Evolutionary conservation across 306 rosid genomes (phyloP).

Genomic region (Cicer chorassanicum): DNA sequence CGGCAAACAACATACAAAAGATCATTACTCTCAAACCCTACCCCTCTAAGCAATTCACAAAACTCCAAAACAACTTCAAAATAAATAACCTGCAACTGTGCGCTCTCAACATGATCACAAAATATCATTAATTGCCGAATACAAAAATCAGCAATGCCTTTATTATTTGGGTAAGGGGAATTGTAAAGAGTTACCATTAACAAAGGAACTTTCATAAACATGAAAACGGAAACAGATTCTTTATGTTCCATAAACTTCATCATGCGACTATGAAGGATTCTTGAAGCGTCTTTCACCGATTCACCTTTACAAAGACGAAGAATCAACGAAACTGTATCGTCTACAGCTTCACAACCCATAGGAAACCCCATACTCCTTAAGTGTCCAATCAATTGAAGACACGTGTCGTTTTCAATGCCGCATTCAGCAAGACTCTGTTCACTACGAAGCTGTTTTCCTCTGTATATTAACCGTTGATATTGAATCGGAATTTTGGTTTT

Average conservation of each 20-base stretch:
- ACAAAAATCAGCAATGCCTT: slow-evolving; percentile 50
- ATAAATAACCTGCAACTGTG: slow-evolving; percentile 45
- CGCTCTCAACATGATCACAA: slow-evolving; percentile 31
- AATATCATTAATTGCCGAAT: slow-evolving; percentile 57
- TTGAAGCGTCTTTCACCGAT: neutral
- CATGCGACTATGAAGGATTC: slow-evolving; percentile 41
- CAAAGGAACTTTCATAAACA: slow-evolving; percentile 57
- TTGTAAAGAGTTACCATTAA: slow-evolving; percentile 62
- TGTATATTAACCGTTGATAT: slow-evolving; percentile 65
- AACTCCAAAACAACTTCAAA: slow-evolving; percentile 61
- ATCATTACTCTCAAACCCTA: slow-evolving; percentile 54
- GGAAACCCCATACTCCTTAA: slow-evolving; percentile 64
- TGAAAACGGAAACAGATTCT: slow-evolving; percentile 44
- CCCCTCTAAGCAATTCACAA: slow-evolving; percentile 63
- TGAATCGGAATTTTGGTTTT: slow-evolving; percentile 56
- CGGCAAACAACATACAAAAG: slow-evolving; percentile 63
- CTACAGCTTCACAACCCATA: slow-evolving; percentile 53
- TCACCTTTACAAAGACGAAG: slow-evolving; percentile 58
- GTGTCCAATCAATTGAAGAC: slow-evolving; percentile 63
- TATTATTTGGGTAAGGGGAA: slow-evolving; percentile 44
- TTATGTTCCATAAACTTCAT: slow-evolving; percentile 41
- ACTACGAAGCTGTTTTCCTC: slow-evolving; percentile 67
- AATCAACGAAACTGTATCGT: slow-evolving; percentile 51
- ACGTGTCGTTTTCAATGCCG: slow-evolving; percentile 65
- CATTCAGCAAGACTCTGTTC: slow-evolving; percentile 66